Evolutionary conservation across 2,329 filamentous ascomycete species (phyloP).

Genomic region (Exophiala mesophila): DNA sequence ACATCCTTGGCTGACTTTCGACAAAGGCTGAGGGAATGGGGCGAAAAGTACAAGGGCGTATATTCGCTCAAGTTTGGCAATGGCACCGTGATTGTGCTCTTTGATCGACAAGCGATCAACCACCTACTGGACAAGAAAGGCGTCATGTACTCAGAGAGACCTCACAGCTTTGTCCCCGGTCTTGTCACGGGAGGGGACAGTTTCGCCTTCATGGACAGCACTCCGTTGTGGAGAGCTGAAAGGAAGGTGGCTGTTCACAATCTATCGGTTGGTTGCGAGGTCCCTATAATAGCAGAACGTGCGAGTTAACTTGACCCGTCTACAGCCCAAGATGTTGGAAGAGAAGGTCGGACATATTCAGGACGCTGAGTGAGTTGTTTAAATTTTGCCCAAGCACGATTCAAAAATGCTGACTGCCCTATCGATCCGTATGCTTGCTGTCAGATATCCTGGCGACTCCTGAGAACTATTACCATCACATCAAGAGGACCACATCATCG

Average conservation of each 20-base stretch:
- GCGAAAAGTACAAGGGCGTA: constrained; percentile 38
- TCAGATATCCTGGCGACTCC: constrained; percentile 14
- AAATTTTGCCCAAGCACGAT: background rate
- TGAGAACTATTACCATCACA: constrained; percentile 15
- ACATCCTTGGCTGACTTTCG: too few species aligned
- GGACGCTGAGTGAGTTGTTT: constrained; percentile 9
- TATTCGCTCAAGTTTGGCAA: constrained; percentile 40
- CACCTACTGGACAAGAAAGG: constrained; percentile 43
- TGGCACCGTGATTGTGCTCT: constrained; percentile 38
- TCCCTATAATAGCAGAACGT: background rate
- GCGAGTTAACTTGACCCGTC: constrained; percentile 2
- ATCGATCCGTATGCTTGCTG: constrained; percentile 9
- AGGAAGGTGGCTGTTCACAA: constrained; percentile 14
- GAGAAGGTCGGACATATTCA: constrained; percentile 11
- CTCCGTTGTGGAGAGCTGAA: constrained; percentile 10
- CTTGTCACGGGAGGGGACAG: constrained; percentile 13
- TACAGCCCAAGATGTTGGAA: constrained; percentile 5
- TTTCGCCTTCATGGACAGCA: constrained; percentile 13
- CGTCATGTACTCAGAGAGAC: constrained; percentile 40
- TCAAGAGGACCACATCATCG: constrained; percentile 21
- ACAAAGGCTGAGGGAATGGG: constrained; percentile 43
- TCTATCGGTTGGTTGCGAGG: constrained; percentile 5
- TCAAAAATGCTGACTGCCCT: background rate
- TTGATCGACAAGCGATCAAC: constrained; percentile 36
- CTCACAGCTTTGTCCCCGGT: constrained; percentile 20